Evolutionary conservation across 768 basidiomycete genomes (phyloP), one percentile per base, ranked within the genome.

Genomic region (Phlegmacium glaucopus): DNA sequence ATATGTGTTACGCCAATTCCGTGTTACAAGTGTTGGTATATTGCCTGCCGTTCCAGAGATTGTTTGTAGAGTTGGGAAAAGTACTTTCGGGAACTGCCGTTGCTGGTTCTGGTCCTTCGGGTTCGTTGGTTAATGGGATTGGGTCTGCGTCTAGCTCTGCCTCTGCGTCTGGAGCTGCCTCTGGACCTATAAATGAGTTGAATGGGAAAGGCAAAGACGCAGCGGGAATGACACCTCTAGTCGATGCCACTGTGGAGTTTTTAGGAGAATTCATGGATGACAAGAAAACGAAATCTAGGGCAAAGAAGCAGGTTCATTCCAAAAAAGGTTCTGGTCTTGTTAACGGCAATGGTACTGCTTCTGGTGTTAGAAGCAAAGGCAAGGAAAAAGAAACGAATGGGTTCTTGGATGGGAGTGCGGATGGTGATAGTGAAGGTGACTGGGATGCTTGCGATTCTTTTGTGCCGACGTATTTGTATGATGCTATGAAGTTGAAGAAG

Each of bases 1-100:
- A 99, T 67, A 85, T 97, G 84, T 99, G 95, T 64, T 99, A 97
- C 61, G 94, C 94, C 25, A 99, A 97, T 59, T 83, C 93, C 0
- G 89, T 97, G 17, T 71, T 99, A 26, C 95, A 98, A 69, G 81
- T 88, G 1, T 75, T 99, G 25, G 79, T 94, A 1, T 95, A 93
- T 65, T 92, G 87, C 56, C 76, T 79, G n/a, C 90, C 88, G 1
- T 97, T 98, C 65, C 83, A 84, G 59, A 74, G 74, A 39, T 65
- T 97, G 29, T 87, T 99, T 60, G 70, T 67, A 16, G 84, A 88
- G 51, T 70, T 97, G 2, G 86, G 79, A 25, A 75, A 73, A 57
- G 63, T 80, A 27, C 60, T 85, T 36, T 58, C 57, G 42, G 59
- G 46, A 53, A 44, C 37, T 13, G 51, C 44, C 12, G 48, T 52